These are phyloP conservation scores for Linnemannia elongata DNA, from an alignment of 192 early-diverging fungal species.

Conservation along the genomic window DNA sequence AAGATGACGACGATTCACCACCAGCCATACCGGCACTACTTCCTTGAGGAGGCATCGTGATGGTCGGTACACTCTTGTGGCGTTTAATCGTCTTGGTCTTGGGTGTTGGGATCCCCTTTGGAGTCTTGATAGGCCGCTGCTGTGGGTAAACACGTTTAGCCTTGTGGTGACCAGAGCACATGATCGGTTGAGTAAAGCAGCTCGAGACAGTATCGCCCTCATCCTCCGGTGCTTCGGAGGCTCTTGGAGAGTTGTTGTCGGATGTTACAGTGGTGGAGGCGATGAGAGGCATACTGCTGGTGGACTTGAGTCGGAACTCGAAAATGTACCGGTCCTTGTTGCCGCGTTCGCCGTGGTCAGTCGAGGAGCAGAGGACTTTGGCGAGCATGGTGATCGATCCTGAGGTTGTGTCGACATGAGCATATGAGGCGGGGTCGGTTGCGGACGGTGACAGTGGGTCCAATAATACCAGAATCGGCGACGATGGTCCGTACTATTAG, in stretches of 20 bases:
- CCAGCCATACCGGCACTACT: neutral
- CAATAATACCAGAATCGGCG: constrained; percentile 35
- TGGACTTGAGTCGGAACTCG: constrained; percentile 46
- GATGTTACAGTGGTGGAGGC: neutral
- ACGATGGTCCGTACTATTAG: constrained; percentile 43
- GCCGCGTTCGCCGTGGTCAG: constrained; percentile 55
- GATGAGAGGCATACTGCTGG: constrained; percentile 24
- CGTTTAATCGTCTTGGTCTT: constrained; percentile 48
- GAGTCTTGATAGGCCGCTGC: constrained; percentile 19
- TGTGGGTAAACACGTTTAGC: constrained; percentile 47
- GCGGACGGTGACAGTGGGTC: constrained; percentile 38
- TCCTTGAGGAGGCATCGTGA: neutral
- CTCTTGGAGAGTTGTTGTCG: neutral
- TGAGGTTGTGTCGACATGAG: constrained; percentile 49
- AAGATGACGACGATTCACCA: neutral
- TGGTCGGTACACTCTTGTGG: constrained; percentile 45
- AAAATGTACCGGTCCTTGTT: constrained; percentile 56
- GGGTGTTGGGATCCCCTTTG: constrained; percentile 37
- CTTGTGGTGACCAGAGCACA: constrained; percentile 55
- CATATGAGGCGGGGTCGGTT: constrained; percentile 32
- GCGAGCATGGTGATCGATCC: constrained; percentile 47
- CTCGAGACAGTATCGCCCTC: constrained; percentile 38
- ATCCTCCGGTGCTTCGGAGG: constrained; percentile 20
- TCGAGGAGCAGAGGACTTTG: constrained; percentile 54
- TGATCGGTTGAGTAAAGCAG: constrained; percentile 42